These are phyloP conservation scores for Dryas octopetala DNA, from an alignment of 306 rosid species.

Conservation along the genomic window DNA sequence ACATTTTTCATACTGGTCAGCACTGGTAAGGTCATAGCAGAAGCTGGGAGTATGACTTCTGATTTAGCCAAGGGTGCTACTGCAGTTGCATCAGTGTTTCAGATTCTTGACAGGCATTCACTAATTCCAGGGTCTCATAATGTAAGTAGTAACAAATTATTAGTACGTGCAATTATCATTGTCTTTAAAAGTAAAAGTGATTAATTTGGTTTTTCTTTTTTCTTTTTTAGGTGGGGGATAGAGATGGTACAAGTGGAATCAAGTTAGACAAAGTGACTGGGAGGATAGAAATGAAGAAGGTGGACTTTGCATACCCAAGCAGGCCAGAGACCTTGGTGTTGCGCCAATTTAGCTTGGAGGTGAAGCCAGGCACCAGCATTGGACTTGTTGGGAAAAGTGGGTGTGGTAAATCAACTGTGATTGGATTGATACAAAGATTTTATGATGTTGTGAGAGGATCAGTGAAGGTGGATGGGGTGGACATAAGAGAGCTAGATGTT, in stretches of 20 bases:
- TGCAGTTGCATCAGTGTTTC: slow-evolving; percentile 78
- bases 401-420: slow-evolving; percentile 91
- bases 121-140: slow-evolving; percentile 48
- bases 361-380: slow-evolving; percentile 72
- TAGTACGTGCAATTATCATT: not conserved
- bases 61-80: slow-evolving; percentile 84
- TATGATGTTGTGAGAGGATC: slow-evolving; percentile 75
- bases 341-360: slow-evolving; percentile 70
- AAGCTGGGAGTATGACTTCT: slow-evolving; percentile 97
- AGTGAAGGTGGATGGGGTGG: slow-evolving; percentile 74
- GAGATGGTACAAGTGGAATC: slow-evolving; percentile 26
- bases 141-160: slow-evolving; percentile 37
- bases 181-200: too few relatives aligned
- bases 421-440: slow-evolving; percentile 73
- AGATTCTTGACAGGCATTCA: slow-evolving; percentile 82
- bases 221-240: slow-evolving; percentile 42
- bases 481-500: slow-evolving; percentile 69
- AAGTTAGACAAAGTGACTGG: slow-evolving; percentile 62
- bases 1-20: slow-evolving; percentile 89
- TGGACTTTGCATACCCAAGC: slow-evolving; percentile 77
- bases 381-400: slow-evolving; percentile 94
- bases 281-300: slow-evolving; percentile 74
- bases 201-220: not conserved
- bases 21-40: slow-evolving; percentile 97
- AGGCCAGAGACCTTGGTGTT: slow-evolving; percentile 59